Base-by-base conservation (phyloP, 1,284 basidiomycete species). In the Sporisorium graminicola region DNA sequence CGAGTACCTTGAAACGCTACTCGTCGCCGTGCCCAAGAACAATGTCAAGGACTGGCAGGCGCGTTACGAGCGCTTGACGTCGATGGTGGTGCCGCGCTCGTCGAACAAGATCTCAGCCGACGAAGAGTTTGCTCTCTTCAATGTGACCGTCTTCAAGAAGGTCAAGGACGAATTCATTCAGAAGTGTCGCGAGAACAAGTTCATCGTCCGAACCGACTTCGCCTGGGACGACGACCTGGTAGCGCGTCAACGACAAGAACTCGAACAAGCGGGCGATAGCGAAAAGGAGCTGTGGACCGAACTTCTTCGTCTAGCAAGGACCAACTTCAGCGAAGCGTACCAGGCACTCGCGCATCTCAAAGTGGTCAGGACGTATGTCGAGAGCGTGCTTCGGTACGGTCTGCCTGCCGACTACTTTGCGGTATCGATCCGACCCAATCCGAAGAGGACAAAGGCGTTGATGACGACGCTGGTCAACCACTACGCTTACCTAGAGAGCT, bases 201-300 rank as follows among this genome's bases (percentile, higher is more conserved):
- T 94, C 87, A 91, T 94, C 66, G 91, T 95, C 10, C 91, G 97
- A 27, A 72, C 69, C 44, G 97, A 99, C 78, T 99, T 98, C 85
- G 89, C 89, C n/a, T 99, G 90, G 86, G 94, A 96, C 46, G 93
- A 95, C 84, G 91, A 91, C 43, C 90, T 92, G 60, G 89, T 95
- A n/a, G 89, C 89, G 73, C 94, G 92, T 86, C 93, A 96, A 84
- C 89, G 90, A 76, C 90, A 93, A 84, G 95, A 98, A 66, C 87
- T 98, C 13, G 90, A 91, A 31, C 89, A 89, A 35, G 91, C 95
- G 2, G 92, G 92, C 76, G 89, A 90, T 9, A 93, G 94, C 50
- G 97, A 99, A 88, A 96, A 94, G 87, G 95, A 99, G 85, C 91
- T 98, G 59, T 99, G 97, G 97, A 94, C 95, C 22, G 97, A 99